Percentiles rank a stretch among this genome's conserved stretches.
Evolutionary conservation across 1,284 basidiomycete genomes (phyloP).

Genomic region (Ceratobasidium theobromae): DNA sequence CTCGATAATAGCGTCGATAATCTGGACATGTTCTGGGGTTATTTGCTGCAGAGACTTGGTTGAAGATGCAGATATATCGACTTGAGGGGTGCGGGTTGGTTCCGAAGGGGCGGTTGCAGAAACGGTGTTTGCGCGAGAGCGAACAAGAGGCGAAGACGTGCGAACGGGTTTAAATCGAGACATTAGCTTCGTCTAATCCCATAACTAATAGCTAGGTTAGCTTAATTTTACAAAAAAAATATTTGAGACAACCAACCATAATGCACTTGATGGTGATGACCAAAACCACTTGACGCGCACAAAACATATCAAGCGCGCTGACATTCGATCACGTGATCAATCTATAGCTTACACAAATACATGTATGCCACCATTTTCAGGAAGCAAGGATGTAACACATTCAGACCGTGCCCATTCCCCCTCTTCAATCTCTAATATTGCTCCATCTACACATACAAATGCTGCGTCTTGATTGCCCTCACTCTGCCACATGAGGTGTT

Average conservation of each 20-base stretch:
- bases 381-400: neutral
- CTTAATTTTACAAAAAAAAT: neutral
- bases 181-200: conserved; percentile 16
- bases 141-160: conserved; percentile 24
- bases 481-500: conserved; percentile 44
- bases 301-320: conserved; percentile 12
- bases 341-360: conserved; percentile 21
- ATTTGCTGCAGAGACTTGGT: conserved; percentile 40
- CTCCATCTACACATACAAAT: conserved; percentile 72
- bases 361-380: conserved; percentile 12
- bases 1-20: conserved; percentile 70
- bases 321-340: neutral
- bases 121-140: conserved; percentile 11
- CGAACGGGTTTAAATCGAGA: conserved; percentile 26
- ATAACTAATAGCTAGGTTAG: conserved; percentile 23
- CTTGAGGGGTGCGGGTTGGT: neutral
- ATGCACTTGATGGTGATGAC: neutral
- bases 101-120: conserved; percentile 4
- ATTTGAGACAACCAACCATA: conserved; percentile 19
- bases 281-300: neutral
- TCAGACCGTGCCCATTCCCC: conserved; percentile 48
- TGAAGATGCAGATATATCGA: conserved; percentile 3
- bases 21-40: conserved; percentile 59
- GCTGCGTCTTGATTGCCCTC: conserved; percentile 57
- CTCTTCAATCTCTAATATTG: conserved; percentile 58